Base-by-base conservation (phyloP, 2,329 filamentous ascomycete genomes). In the Ophiostoma quercus region DNA sequence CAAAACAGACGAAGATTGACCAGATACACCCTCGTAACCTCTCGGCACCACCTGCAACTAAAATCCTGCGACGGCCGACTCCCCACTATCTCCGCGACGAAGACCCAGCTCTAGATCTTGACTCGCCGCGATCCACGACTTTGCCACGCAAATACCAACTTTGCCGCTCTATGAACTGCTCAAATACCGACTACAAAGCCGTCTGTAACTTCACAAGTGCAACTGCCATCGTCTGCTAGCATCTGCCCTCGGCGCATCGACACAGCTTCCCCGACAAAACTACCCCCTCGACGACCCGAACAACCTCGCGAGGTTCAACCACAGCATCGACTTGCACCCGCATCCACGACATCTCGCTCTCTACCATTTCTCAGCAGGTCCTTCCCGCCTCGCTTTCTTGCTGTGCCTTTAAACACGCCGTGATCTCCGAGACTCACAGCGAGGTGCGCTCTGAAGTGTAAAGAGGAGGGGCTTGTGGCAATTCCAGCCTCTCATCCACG, bases 391-490 rank as follows among this genome's bases (percentile, higher is more conserved):
- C 68, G 73, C 71, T 70, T 67, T 71, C 67, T 43, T 39, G 75
- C n/a, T 71, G 83, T 84, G 84, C 91, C 91, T 94, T 94, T 92
- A 94, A 95, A 94, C 77, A 94, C 77, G 92, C 92, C 91, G 92
- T 94, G 90, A 85, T 89, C 90, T 89, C 74, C 74, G 90, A 90
- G 91, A 88, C 76, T 90, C 89, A 92, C 89, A 92, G 92, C 92
- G 90, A 96, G 92, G 92, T 89, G 90, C 86, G 80, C 79, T 84
- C 82, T 67, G 81, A 84, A 87, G 83, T 81, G 82, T 79, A 78
- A 78, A 22, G 78, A 79, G 79, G 80, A 77, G 67, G 67, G 67
- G 67, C 67, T 71, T 72, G 71, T 68, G 54, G 69, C 57, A 34
- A 67, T 67, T n/a, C 41, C 14, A 65, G 62, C 65, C 68, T 66